phyloP scores from a whole-genome alignment of 2,329 filamentous ascomycete genomes.

The Claviceps lovelessii region DNA sequence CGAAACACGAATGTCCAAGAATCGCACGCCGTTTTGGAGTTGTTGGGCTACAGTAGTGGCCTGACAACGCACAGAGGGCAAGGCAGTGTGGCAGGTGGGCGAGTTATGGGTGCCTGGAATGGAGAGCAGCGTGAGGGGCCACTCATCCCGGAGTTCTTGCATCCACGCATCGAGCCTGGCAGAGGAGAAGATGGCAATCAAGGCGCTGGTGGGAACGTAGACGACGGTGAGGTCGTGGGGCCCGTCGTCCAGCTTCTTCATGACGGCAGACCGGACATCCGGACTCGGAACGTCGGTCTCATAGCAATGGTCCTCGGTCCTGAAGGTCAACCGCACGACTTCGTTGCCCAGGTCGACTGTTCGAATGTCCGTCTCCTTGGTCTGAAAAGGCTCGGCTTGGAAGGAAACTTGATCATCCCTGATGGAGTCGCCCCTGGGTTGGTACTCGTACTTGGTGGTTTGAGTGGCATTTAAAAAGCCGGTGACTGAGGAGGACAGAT shows the following conservation, averaged over 20 bases:
- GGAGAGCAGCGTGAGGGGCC: conserved; percentile 64
- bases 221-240: conserved; percentile 49
- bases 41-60: conserved; percentile 63
- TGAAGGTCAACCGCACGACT: conserved; percentile 60
- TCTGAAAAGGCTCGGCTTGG: conserved; percentile 52
- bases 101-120: conserved; percentile 96
- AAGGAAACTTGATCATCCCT: conserved; percentile 48
- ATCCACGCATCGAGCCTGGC: conserved; percentile 66
- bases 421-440: conserved; percentile 44
- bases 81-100: conserved; percentile 67
- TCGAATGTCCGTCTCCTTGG: conserved; percentile 41
- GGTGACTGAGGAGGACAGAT: conserved; percentile 28
- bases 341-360: conserved; percentile 46
- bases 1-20: conserved; percentile 76
- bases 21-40: conserved; percentile 79
- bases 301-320: conserved; percentile 42
- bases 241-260: conserved; percentile 39
- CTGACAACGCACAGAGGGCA: conserved; percentile 90
- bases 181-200: conserved; percentile 55
- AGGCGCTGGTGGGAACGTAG: conserved; percentile 42
- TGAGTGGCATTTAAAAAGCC: conserved; percentile 30
- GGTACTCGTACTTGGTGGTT: conserved; percentile 15
- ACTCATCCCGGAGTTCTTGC: conserved; percentile 55
- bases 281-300: conserved; percentile 58
- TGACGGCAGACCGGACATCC: conserved; percentile 42